Evolutionary conservation across 1,284 basidiomycete genomes (phyloP), one percentile per base, ranked within the genome.

Genomic region (Fomitopsis palustris): DNA sequence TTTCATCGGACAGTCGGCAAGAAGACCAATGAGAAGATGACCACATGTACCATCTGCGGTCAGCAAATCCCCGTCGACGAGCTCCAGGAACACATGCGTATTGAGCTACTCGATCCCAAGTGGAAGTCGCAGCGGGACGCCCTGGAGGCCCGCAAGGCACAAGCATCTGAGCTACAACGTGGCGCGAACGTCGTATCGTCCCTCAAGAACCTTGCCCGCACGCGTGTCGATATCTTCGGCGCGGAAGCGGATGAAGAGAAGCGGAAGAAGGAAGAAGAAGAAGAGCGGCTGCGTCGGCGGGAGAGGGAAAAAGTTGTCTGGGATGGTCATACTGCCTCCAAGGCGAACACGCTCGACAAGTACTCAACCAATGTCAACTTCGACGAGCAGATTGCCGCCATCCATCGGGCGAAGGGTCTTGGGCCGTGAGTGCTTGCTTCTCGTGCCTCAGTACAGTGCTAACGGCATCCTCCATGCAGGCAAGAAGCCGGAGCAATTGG

Each of bases 21-120:
- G 77, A 86, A 86, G 69, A 76, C 72, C 51, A 84, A 87, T 70
- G 80, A 87, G 52, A 81, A 86, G 29, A 87, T 91, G 74, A 93
- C 94, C 2, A 92, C 89, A 21, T 98, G 96, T 77, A 86, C 89
- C 10, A 92, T 98, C 67, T 98, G 96, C 77, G 90, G 92, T 33
- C 95, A 98, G 72, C 89, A 93, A 74, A 92, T 99, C 27, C 88
- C 95, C 29, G 88, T 97, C 65, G 90, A 95, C 76, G 96, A 99
- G 73, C 82, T 99, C 62, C 88, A 95, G 65, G 96, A 99, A 72
- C 97, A 99, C 75, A 96, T 98, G 83, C 92, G 97, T 70, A 98
- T 99, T 74, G 97, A 99, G 74, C 78, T 98, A 54, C 85, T 99
- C 68, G 96, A 99, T 76, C 97, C 97, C 42, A 88, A 90, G 70